A percentile compares a stretch with the other conserved stretches of the same genome.
These are phyloP conservation scores for Aspergillus novoparasiticus DNA, from an alignment of 2,329 filamentous ascomycete genomes.

Conservation along the genomic window DNA sequence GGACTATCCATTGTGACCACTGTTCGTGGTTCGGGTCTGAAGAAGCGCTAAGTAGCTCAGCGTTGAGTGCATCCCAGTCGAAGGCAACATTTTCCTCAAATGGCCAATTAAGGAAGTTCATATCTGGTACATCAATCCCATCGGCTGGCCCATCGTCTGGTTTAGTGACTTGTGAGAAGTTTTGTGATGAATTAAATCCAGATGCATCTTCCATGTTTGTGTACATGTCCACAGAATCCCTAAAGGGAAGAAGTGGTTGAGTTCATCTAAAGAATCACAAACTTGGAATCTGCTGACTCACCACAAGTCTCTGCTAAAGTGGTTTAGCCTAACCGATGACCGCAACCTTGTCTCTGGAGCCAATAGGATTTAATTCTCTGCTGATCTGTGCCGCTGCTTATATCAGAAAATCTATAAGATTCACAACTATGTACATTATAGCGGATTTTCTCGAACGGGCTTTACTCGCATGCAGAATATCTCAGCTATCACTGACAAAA, in stretches of 20 bases:
- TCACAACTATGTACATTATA: not conserved
- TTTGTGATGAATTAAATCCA: not conserved
- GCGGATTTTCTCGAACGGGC: too few relatives aligned
- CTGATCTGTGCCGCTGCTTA: not conserved
- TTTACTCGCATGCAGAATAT: not conserved
- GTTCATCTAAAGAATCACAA: not conserved
- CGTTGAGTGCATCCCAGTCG: slow-evolving; percentile 13
- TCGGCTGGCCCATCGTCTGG: not conserved
- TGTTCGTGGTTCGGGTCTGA: not conserved
- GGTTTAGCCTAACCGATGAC: not conserved
- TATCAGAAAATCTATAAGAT: not conserved
- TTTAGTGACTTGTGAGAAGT: not conserved
- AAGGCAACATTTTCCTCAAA: slow-evolving; percentile 11
- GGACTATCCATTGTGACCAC: not conserved
- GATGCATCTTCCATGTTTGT: not conserved
- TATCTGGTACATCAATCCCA: not conserved
- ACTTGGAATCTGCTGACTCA: not conserved
- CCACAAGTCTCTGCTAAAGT: not conserved
- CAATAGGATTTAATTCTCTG: not conserved
- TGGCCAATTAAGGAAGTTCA: not conserved
- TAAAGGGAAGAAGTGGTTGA: not conserved
- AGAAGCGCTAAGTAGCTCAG: not conserved
- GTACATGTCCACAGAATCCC: not conserved
- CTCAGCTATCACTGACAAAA: slow-evolving; percentile 20
- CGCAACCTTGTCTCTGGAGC: not conserved